phyloP scores from a whole-genome alignment of 345 rosid species.

The Boechera divaricarpa region DNA sequence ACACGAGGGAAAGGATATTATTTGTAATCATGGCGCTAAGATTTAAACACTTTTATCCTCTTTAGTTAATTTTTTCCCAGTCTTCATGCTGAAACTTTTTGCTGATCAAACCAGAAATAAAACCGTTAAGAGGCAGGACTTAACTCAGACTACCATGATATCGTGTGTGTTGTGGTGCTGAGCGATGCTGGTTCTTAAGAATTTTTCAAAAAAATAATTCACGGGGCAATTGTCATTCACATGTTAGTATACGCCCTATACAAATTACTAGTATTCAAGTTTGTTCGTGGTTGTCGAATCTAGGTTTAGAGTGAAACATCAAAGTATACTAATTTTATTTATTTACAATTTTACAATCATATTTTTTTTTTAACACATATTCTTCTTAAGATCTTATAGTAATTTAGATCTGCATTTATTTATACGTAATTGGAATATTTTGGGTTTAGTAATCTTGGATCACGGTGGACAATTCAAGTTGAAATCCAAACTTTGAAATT shows the following conservation, averaged over 20 bases:
- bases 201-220: background rate
- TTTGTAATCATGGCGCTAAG: background rate
- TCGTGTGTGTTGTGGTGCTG: background rate
- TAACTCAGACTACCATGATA: background rate
- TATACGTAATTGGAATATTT: background rate
- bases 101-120: background rate
- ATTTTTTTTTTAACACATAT: background rate
- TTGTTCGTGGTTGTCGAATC: background rate
- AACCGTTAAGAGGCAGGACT: background rate
- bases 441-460: conserved; percentile 30
- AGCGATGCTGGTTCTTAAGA: background rate
- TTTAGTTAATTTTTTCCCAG: conserved; percentile 1
- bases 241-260: background rate
- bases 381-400: background rate
- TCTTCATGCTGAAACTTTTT: background rate
- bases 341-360: background rate
- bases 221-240: background rate
- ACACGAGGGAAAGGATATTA: conserved; percentile 18
- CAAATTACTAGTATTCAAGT: conserved; percentile 1
- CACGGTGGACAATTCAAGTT: conserved; percentile 20
- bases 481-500: background rate
- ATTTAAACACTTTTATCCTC: background rate
- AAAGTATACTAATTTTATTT: background rate
- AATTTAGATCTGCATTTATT: background rate
- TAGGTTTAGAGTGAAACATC: background rate